These are phyloP conservation scores for Acanthamoeba triangularis DNA, from an alignment of 208 protist genomes.

Conservation along the genomic window DNA sequence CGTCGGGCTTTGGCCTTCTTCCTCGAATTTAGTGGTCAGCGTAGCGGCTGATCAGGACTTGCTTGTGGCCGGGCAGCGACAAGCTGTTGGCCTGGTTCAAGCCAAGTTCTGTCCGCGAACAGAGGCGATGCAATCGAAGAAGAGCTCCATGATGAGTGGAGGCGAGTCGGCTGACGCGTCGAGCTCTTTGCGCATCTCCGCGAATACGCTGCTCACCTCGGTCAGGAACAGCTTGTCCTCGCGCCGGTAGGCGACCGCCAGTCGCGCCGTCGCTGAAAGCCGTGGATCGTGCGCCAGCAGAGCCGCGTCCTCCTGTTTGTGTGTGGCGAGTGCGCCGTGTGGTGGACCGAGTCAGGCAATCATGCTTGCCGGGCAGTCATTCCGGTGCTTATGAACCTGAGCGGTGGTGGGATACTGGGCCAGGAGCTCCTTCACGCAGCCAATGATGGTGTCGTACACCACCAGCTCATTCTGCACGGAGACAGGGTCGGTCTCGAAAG, in stretches of 20 bases:
- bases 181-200: background rate
- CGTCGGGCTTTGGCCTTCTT: background rate
- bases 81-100: background rate
- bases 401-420: background rate
- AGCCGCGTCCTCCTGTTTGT: background rate
- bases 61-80: background rate
- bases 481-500: background rate
- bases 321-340: too few species aligned
- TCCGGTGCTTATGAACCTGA: background rate
- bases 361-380: background rate
- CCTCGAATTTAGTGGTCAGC: background rate
- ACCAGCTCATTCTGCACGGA: background rate
- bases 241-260: background rate
- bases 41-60: background rate
- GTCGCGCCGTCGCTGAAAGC: background rate
- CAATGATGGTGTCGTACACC: background rate
- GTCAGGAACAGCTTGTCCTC: constrained; percentile 41
- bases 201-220: background rate
- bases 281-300: background rate
- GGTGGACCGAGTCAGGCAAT: background rate
- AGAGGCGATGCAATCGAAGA: background rate
- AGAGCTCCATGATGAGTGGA: constrained; percentile 35
- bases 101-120: background rate
- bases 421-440: background rate
- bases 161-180: background rate